These are phyloP conservation scores for Tolypocladium cylindrosporum DNA, from an alignment of 2,329 filamentous ascomycete genomes.

Conservation along the genomic window DNA sequence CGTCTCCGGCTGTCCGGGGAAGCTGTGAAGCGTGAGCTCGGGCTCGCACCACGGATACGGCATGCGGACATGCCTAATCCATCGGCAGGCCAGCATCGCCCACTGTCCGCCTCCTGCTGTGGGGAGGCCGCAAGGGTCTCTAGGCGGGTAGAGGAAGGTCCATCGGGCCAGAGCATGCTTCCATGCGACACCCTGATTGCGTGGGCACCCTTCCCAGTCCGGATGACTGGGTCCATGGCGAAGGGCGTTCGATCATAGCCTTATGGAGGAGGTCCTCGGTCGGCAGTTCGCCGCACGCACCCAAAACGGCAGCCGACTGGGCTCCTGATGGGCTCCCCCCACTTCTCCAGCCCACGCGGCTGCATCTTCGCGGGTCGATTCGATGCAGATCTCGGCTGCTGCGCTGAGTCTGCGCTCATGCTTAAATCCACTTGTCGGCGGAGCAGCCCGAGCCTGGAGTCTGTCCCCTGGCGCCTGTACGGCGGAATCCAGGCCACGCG, in stretches of 20 bases:
- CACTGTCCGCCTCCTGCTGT: neutral
- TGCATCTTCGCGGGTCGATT: neutral
- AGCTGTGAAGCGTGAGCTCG: neutral
- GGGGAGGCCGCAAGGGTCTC: neutral
- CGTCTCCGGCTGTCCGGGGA: neutral
- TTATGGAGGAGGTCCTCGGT: neutral
- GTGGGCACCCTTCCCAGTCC: neutral
- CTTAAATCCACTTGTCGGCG: neutral
- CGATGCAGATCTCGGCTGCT: neutral
- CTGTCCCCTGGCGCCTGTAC: too few species aligned
- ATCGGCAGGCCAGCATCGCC: neutral
- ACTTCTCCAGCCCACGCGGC: neutral
- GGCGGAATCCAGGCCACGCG: neutral
- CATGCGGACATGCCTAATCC: neutral
- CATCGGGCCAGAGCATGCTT: neutral
- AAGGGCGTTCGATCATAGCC: neutral
- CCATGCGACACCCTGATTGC: too few species aligned
- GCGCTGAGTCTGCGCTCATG: neutral
- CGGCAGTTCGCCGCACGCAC: neutral
- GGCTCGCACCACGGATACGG: neutral
- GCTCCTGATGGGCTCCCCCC: neutral
- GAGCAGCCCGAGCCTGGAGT: too few species aligned
- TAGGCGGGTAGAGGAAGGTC: neutral
- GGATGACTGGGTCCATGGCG: neutral
- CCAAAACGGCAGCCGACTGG: neutral